Evolutionary conservation across 352 stramenopile genomes (phyloP).

Genomic region (Blastocystis sp.): DNA sequence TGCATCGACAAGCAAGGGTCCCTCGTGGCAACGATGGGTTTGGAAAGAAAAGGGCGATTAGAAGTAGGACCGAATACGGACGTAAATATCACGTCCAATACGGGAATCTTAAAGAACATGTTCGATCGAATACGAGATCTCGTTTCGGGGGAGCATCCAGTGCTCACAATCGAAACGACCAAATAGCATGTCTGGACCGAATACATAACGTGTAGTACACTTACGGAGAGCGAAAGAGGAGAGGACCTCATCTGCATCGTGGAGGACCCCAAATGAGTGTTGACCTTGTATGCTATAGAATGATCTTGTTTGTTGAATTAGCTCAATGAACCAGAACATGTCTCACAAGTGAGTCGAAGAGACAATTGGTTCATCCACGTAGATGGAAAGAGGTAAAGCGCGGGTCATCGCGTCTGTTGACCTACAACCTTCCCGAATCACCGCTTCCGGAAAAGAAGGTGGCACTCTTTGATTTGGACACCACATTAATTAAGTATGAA

Average conservation of each 20-base stretch:
- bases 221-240: constrained; percentile 7
- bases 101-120: constrained; percentile 33
- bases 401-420: neutral
- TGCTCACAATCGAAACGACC: constrained; percentile 38
- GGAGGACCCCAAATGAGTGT: neutral
- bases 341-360: too few species aligned
- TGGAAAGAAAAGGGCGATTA: neutral
- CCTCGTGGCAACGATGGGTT: constrained; percentile 23
- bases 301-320: constrained; percentile 21
- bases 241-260: constrained; percentile 30
- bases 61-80: neutral
- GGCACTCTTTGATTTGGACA: constrained; percentile 46
- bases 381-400: neutral
- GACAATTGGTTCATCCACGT: too few species aligned
- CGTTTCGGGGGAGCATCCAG: neutral
- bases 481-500: neutral
- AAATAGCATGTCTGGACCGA: neutral
- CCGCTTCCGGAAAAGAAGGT: neutral
- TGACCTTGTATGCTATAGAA: neutral
- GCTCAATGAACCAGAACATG: neutral
- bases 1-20: constrained; percentile 34
- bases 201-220: neutral
- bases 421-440: neutral
- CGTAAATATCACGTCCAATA: neutral
- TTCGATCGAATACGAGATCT: neutral